Percentiles rank a stretch among this genome's conserved stretches.
Conservation (phyloP, 2,329 filamentous ascomycete genomes). For the Trichophyton mentagrophytes region DNA sequence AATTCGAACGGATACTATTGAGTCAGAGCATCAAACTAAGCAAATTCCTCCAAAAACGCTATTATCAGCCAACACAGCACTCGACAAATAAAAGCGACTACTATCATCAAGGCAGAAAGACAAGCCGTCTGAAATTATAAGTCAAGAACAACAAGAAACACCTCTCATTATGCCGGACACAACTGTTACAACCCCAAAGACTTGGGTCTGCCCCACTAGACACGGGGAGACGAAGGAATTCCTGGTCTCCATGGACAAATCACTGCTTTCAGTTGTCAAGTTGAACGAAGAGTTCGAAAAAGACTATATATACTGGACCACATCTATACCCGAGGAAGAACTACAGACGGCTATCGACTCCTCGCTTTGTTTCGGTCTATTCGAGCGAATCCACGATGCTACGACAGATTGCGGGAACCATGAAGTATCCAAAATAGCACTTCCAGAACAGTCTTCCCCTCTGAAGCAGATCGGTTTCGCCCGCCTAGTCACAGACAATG, state of each 20-base stretch:
- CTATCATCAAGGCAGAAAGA: neutral
- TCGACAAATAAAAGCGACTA: neutral
- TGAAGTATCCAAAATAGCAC: slow-evolving; percentile 7
- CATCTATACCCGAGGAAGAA: slow-evolving; percentile 36
- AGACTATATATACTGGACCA: slow-evolving; percentile 51
- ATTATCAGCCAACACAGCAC: neutral
- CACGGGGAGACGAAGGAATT: slow-evolving; percentile 28
- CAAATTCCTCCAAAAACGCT: no score
- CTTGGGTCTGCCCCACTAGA: slow-evolving; percentile 3
- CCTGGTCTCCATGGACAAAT: slow-evolving; percentile 49
- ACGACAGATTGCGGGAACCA: slow-evolving; percentile 7
- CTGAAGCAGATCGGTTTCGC: slow-evolving; percentile 44
- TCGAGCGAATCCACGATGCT: slow-evolving; percentile 19
- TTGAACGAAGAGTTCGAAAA: slow-evolving; percentile 45
- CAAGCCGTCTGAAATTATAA: neutral
- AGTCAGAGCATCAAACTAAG: no score
- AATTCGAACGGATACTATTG: no score
- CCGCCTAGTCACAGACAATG: slow-evolving; percentile 55
- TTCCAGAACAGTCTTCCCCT: slow-evolving; percentile 2
- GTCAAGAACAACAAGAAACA: neutral
- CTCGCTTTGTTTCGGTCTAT: slow-evolving; percentile 50
- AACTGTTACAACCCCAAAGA: neutral
- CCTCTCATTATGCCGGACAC: neutral
- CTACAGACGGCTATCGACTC: slow-evolving; percentile 44
- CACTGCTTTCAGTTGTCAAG: slow-evolving; percentile 41